Percentiles rank a stretch among this genome's conserved stretches.
These are phyloP conservation scores for Amanita fuliginea DNA, from an alignment of 768 basidiomycete genomes.

Conservation along the genomic window DNA sequence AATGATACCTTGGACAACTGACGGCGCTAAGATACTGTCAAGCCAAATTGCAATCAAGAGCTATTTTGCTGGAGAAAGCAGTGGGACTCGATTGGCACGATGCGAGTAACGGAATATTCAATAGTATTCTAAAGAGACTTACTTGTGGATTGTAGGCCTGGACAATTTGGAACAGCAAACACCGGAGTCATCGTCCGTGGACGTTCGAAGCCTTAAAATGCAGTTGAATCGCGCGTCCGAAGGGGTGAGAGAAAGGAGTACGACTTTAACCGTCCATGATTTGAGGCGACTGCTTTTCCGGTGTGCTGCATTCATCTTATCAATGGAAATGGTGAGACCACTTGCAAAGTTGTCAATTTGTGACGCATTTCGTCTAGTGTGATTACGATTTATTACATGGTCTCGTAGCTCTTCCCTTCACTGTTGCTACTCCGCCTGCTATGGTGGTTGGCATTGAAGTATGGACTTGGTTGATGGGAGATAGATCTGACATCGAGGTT, in stretches of 20 bases:
- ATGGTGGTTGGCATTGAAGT: constrained; percentile 84
- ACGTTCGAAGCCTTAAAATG: constrained; percentile 54
- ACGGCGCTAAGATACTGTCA: constrained; percentile 71
- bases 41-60: constrained; percentile 85
- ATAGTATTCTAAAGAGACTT: background rate
- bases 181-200: constrained; percentile 47
- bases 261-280: constrained; percentile 68
- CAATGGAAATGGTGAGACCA: constrained; percentile 42
- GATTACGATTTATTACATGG: constrained; percentile 82
- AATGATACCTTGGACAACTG: constrained; percentile 50
- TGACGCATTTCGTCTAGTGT: constrained; percentile 33
- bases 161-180: constrained; percentile 52
- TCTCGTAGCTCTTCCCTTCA: constrained; percentile 80
- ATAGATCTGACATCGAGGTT: constrained; percentile 74
- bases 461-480: constrained; percentile 94
- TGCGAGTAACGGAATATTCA: constrained; percentile 33
- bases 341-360: background rate
- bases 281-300: constrained; percentile 80
- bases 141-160: constrained; percentile 26
- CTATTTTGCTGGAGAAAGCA: constrained; percentile 83
- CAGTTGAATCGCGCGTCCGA: constrained; percentile 58
- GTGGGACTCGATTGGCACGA: constrained; percentile 65
- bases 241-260: constrained; percentile 63
- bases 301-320: constrained; percentile 73
- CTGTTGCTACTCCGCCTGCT: constrained; percentile 78